These are phyloP conservation scores for Aspergillus nomiae DNA, from an alignment of 2,329 filamentous ascomycete genomes.

Conservation along the genomic window DNA sequence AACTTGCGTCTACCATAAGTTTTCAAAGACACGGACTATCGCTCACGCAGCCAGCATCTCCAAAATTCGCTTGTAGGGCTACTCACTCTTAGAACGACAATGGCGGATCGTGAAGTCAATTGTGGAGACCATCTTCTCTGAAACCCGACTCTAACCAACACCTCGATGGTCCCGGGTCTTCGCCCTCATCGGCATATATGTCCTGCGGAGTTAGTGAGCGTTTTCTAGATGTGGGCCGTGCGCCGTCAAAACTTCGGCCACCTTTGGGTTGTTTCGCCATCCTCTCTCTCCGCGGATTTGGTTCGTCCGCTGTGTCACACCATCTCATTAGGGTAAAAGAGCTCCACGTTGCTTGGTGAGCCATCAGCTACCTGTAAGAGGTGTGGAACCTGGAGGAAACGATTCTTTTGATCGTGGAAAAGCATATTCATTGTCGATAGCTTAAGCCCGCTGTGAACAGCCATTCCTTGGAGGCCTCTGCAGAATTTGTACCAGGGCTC, in stretches of 20 bases:
- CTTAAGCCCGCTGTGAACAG: too few relatives aligned
- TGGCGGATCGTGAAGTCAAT: rapidly evolving
- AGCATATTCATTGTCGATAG: too few relatives aligned
- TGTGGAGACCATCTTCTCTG: neutral
- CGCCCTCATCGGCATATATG: neutral
- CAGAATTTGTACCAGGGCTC: too few relatives aligned
- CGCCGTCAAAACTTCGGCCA: neutral
- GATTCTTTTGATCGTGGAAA: too few relatives aligned
- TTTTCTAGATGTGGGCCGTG: neutral
- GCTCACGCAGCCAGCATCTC: neutral
- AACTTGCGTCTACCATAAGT: too few relatives aligned
- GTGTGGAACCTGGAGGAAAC: too few relatives aligned
- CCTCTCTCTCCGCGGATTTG: neutral
- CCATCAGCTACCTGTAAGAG: too few relatives aligned
- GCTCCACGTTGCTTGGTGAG: neutral
- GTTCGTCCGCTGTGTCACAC: too few relatives aligned
- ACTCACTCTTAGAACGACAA: rapidly evolving
- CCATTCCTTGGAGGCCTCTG: too few relatives aligned
- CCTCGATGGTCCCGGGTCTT: neutral
- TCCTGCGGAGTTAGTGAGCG: neutral
- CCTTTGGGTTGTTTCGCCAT: neutral
- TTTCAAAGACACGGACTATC: neutral
- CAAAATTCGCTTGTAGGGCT: neutral
- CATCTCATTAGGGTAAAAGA: rapidly evolving
- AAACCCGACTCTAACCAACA: neutral